Evolutionary conservation across 2,329 filamentous ascomycete species (phyloP).

Genomic region (Exserohilum turcica): DNA sequence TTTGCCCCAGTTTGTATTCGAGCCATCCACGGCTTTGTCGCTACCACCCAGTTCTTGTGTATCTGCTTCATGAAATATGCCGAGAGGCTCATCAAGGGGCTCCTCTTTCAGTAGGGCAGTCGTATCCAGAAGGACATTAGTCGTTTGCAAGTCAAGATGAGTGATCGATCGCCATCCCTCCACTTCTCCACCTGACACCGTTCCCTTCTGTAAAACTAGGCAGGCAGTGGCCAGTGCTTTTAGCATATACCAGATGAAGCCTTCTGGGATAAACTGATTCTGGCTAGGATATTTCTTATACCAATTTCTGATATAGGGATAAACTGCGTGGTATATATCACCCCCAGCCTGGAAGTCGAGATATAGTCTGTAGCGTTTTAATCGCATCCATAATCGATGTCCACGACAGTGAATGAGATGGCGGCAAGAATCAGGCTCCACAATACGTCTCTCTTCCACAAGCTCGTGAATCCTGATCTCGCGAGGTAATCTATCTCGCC

Average conservation of each 20-base stretch:
- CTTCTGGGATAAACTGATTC: background rate
- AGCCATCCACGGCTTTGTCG: too few species aligned
- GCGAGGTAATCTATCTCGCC: constrained; percentile 8
- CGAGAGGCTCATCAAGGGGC: too few species aligned
- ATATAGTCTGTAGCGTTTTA: constrained; percentile 10
- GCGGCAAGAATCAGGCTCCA: background rate
- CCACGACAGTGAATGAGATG: constrained; percentile 8
- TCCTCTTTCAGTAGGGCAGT: background rate
- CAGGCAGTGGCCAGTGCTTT: background rate
- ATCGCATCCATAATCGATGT: constrained; percentile 16
- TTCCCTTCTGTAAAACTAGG: background rate
- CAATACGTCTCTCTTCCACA: constrained; percentile 3
- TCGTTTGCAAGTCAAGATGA: background rate
- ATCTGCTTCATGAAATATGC: too few species aligned
- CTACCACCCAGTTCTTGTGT: too few species aligned
- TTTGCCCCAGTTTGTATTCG: background rate
- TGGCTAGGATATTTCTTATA: background rate
- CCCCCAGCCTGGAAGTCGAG: constrained; percentile 5
- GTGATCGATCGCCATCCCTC: background rate
- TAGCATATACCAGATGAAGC: background rate
- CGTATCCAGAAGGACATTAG: background rate
- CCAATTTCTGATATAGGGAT: background rate
- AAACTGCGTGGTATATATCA: background rate
- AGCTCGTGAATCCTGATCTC: constrained; percentile 16
- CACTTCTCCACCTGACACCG: background rate